Percentiles rank a stretch among this genome's conserved stretches.
Evolutionary conservation across 2,329 filamentous ascomycete genomes (phyloP).

Genomic region (Phialophora verrucosa): DNA sequence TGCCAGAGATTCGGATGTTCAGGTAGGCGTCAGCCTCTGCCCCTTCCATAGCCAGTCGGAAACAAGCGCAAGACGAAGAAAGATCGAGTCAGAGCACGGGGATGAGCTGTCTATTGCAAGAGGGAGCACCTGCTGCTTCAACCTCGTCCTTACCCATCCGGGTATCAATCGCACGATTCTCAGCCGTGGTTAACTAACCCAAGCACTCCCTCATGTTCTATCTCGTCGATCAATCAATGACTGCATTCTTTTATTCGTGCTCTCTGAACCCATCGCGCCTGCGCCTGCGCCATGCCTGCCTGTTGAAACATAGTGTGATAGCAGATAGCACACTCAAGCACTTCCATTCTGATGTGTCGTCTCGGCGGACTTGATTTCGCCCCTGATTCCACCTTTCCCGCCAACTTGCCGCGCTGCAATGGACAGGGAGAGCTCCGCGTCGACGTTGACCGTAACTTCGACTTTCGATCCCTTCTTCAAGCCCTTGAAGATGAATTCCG

Average conservation of each 20-base stretch:
- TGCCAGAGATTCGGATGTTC: neutral
- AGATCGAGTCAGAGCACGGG: neutral
- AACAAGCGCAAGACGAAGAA: neutral
- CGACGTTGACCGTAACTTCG: slow-evolving; percentile 90
- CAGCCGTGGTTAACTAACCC: neutral
- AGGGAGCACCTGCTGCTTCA: slow-evolving; percentile 11
- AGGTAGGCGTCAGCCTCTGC: neutral
- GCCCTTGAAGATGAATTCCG: slow-evolving; percentile 81
- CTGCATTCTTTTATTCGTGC: slow-evolving; percentile 9
- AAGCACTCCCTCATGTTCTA: neutral
- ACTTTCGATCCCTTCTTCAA: slow-evolving; percentile 90
- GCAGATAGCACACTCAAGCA: slow-evolving; percentile 32
- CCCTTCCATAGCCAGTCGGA: neutral
- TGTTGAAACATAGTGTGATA: slow-evolving; percentile 6
- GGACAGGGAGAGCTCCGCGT: slow-evolving; percentile 76
- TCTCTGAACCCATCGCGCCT: slow-evolving; percentile 2
- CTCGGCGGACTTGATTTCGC: slow-evolving; percentile 55
- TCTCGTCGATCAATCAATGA: slow-evolving; percentile 4
- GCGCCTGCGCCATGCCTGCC: slow-evolving; percentile 9
- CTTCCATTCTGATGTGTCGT: slow-evolving; percentile 45
- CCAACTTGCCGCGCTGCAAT: slow-evolving; percentile 85
- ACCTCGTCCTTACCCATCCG: neutral
- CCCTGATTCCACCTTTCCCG: slow-evolving; percentile 81
- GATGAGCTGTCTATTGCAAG: neutral
- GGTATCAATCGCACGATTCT: neutral